Evolutionary conservation across 2,329 filamentous ascomycete genomes (phyloP), one percentile per base, ranked within the genome.

Genomic region (Erysiphe pisi): DNA sequence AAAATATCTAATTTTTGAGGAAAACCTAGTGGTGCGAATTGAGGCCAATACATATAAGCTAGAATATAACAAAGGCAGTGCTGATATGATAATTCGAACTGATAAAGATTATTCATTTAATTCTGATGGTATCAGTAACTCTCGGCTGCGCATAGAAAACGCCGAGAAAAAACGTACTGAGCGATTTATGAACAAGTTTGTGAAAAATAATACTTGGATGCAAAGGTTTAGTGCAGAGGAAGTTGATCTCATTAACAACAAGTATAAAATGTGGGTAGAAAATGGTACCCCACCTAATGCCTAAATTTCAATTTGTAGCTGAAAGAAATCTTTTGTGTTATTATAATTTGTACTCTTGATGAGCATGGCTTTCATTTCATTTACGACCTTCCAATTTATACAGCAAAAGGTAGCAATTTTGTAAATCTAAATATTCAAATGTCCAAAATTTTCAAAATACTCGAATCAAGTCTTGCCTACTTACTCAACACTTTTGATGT

Each of bases 11-110:
- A 85, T 87, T 7, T 90, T 88, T 80, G 84, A 88, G 77, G 91
- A 94, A 80, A 88, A 90, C 25, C 83, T 94, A 61, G 87, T 89
- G 16, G 87, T 93, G 63, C 89, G 90, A 78, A 91, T 94, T 81
- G 93, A 90, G 80, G 87, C 93, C 20, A 91, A 91, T 82, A 92
- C 89, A 77, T 93, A 91, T 81, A 91, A 92, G 83, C 90, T 94
- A 81, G 85, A 92, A n/a, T 94, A 91, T 84, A 89, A 89, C 77
- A 87, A 90, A 0, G 86, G 86, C 45, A 92, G 90, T 28, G 86
- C 86, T 9, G 92, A 94, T 80, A 84, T 84, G 12, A 80, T 82
- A 28, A 82, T 80, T 52, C 77, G 79, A 56, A 77, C 81, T 76
- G 83, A 82, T 79, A 82, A 83, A 61, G 83, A 83, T 79, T 82